Base-by-base conservation (phyloP, 495 filamentous ascomycete species). In the Penicillium egyptiacum region DNA sequence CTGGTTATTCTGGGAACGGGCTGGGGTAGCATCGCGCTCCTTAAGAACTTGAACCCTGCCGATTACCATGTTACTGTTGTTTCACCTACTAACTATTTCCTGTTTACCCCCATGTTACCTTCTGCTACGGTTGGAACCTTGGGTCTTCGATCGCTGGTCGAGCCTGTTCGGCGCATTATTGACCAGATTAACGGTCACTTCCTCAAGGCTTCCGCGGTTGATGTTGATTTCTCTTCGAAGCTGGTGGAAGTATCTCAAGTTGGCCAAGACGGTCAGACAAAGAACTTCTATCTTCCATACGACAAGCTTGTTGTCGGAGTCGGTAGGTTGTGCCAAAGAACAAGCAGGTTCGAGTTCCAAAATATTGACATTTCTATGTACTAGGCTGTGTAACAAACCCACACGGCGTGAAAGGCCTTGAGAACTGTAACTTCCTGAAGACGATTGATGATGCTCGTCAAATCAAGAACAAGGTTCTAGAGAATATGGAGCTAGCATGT, bases 251-350 rank as follows among this genome's bases (percentile, higher is more conserved):
- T 96, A 5, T 83, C 85, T 1, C 89, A 95, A 64, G 76, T 75
- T 6, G 85, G 90, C 57, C 71, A 80, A n/a, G 74, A 78, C 56
- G 94, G 94, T 10, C 73, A 88, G 44, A 82, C 83, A 63, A 77
- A 84, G 57, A 77, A 83, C 39, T 98, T 99, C 74, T 99, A 99
- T 76, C 75, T 99, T 2, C 95, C 95, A 0, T 99, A 99, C 63
- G 95, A 99, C 69, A 99, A 99, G 76, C 79, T 99, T n/a, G 91
- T 99, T 19, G 79, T 99, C 63, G 92, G 85, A 55, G 92, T 97
- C 53, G 94, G 85, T 87, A 74, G 56, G 83, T 64, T 55, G 28
- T 20, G 8, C 16, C 42, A 16, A 14, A 2, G 4, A 9, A 4
- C 35, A 33, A 30, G 23, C 12, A 40, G 19, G 5, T n/a, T 23